Conservation (phyloP, 164 flowering plant genomes). For the Brasenia schreberi region DNA sequence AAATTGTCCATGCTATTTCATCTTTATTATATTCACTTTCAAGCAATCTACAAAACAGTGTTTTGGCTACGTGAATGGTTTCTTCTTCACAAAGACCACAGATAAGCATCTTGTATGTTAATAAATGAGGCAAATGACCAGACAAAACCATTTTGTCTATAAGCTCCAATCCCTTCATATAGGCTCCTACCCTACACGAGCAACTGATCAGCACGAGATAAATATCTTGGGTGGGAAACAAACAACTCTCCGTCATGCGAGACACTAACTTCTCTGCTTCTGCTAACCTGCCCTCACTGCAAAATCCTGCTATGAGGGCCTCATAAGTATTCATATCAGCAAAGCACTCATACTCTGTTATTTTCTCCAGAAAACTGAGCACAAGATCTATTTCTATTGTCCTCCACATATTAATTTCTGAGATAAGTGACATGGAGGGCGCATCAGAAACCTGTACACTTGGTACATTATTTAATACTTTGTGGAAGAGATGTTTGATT, state of each 20-base stretch:
- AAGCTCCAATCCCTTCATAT: slow-evolving; percentile 32
- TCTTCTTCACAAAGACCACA: slow-evolving; percentile 53
- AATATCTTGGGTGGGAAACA: slow-evolving; percentile 43
- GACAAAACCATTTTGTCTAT: slow-evolving; percentile 30
- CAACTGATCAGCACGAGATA: slow-evolving; percentile 39
- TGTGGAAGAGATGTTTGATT: slow-evolving; percentile 34
- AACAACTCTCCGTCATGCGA: slow-evolving; percentile 36
- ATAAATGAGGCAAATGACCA: slow-evolving; percentile 38
- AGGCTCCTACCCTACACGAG: slow-evolving; percentile 39
- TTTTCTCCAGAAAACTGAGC: slow-evolving; percentile 27
- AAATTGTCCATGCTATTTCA: slow-evolving; percentile 68
- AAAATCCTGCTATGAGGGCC: slow-evolving; percentile 44
- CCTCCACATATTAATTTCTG: slow-evolving; percentile 40
- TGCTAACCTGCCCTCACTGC: slow-evolving; percentile 38
- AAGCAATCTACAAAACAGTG: slow-evolving; percentile 37
- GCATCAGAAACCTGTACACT: background rate
- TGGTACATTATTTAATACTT: slow-evolving; percentile 1
- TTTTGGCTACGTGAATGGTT: slow-evolving; percentile 30
- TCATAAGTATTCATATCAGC: slow-evolving; percentile 32
- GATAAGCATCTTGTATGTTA: slow-evolving; percentile 45
- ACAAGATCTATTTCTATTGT: slow-evolving; percentile 30
- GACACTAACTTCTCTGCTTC: slow-evolving; percentile 39
- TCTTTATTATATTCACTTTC: slow-evolving; percentile 42
- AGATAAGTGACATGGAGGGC: background rate
- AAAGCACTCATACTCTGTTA: slow-evolving; percentile 33